These are phyloP conservation scores for Botrytis hyacinthi DNA, from an alignment of 2,329 filamentous ascomycete genomes.

Conservation along the genomic window DNA sequence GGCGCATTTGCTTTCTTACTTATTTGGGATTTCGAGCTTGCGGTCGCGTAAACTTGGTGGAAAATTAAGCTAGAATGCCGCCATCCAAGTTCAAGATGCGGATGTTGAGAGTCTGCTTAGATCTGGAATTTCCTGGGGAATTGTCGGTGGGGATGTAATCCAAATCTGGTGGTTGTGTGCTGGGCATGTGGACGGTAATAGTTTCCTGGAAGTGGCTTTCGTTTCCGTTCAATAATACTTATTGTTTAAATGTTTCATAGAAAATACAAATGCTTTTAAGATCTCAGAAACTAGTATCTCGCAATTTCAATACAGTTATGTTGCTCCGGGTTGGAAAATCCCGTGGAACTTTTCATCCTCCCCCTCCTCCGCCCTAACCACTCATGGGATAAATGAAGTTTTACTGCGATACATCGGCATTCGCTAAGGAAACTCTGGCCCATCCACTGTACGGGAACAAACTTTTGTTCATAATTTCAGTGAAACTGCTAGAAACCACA, in stretches of 20 bases:
- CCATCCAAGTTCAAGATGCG: background rate
- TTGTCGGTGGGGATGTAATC: background rate
- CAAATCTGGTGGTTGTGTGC: accelerated
- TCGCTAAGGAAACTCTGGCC: accelerated
- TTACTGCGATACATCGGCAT: background rate
- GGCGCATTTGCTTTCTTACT: background rate
- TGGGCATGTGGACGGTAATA: background rate
- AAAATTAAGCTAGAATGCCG: background rate
- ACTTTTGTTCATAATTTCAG: background rate
- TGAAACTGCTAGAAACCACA: background rate
- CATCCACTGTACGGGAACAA: accelerated
- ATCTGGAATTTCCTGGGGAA: background rate
- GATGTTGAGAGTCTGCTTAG: background rate
- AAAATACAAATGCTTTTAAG: background rate
- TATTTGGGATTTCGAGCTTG: background rate
- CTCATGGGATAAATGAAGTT: background rate
- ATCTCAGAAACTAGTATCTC: background rate
- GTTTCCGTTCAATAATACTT: background rate
- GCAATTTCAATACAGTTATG: background rate
- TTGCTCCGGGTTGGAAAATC: background rate
- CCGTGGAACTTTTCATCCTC: background rate
- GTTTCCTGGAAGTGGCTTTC: background rate
- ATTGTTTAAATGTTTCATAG: background rate
- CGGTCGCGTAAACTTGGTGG: background rate
- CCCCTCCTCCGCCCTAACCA: background rate